Percentiles rank a stretch among this genome's conserved stretches.
These are phyloP conservation scores for Elsinoe necatrix DNA, from an alignment of 2,329 filamentous ascomycete species.

Conservation along the genomic window DNA sequence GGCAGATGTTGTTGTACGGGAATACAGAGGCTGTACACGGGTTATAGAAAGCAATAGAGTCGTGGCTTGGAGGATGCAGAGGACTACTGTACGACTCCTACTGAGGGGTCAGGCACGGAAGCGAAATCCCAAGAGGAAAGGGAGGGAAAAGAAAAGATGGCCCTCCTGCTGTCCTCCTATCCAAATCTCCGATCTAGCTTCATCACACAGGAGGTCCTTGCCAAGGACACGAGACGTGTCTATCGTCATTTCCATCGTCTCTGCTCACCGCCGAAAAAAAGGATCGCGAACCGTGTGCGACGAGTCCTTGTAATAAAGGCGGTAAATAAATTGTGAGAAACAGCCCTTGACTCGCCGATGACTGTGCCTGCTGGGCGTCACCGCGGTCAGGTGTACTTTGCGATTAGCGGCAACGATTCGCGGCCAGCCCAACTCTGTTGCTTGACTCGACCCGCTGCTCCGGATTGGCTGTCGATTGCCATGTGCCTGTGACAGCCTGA, in stretches of 20 bases:
- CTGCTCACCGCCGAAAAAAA: slow-evolving; percentile 9
- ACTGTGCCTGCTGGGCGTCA: not conserved
- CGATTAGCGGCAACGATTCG: slow-evolving; percentile 8
- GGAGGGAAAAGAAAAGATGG: not conserved
- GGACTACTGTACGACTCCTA: no score
- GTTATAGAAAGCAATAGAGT: slow-evolving; percentile 6
- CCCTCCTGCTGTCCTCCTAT: no score
- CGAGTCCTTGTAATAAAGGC: slow-evolving; percentile 12
- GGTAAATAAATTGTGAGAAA: slow-evolving; percentile 11
- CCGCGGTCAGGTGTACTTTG: not conserved
- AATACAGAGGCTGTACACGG: not conserved
- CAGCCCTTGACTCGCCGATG: slow-evolving; percentile 9
- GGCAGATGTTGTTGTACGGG: not conserved
- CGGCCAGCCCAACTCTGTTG: slow-evolving; percentile 10
- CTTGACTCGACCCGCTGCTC: slow-evolving; percentile 14
- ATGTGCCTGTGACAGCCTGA: slow-evolving; percentile 7
- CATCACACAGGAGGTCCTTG: not conserved
- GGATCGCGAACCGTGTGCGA: not conserved
- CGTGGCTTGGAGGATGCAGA: not conserved
- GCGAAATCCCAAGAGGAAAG: not conserved
- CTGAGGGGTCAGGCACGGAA: not conserved
- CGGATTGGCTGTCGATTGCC: slow-evolving; percentile 12
- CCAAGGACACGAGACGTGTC: not conserved
- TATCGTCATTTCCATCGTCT: slow-evolving; percentile 3
- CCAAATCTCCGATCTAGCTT: not conserved